Base-by-base conservation (phyloP, 2,329 filamentous ascomycete species). In the Cladosporium colombiae region DNA sequence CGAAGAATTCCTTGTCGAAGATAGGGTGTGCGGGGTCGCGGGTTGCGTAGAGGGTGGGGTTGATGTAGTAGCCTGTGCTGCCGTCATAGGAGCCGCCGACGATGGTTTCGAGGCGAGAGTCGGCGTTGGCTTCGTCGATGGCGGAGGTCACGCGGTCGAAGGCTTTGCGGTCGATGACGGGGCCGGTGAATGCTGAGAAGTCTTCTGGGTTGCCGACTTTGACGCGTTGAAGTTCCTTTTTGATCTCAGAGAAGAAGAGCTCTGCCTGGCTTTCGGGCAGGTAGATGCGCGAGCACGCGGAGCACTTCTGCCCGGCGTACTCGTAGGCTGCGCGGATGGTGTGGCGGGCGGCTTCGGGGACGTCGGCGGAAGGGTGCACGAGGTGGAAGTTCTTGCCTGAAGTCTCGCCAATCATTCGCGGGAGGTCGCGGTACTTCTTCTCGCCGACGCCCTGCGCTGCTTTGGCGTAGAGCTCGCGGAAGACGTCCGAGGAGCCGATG, bases 341-440 rank as follows among this genome's bases (percentile, higher is more conserved):
- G 78, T 96, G 90, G 70, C 91, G 84, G 37, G 86, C 91, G 13
- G 92, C 92, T 74, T 94, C 95, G 67, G 87, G 82, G 59, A 95
- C 80, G 72, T 96, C 90, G 46, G 92, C 92, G 3, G 88, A 89
- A 55, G 84, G 81, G 81, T 96, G 92, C 35, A 96, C 79, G 62
- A 96, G 80, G 78, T 96, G 92, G 84, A 93, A 96, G 84, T 96
- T 96, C 87, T 96, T 96, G 77, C 92, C 92, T 67, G 92, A 92
- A 31, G 92, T 96, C 84, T 96, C 92, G 67, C 92, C 92, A 5
- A 96, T 91, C 69, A 96, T 91, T 72, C 92, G 89, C 55, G 92
- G 93, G 80, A 97, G 98, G 72, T 90, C 88, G 69, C 84, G 84
- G 81, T 96, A 98, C 67, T 87, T 90, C 69, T 91, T 92, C 74